Conservation (phyloP, 2,329 filamentous ascomycete species). For the Paraphaeosphaeria sporulosa region DNA sequence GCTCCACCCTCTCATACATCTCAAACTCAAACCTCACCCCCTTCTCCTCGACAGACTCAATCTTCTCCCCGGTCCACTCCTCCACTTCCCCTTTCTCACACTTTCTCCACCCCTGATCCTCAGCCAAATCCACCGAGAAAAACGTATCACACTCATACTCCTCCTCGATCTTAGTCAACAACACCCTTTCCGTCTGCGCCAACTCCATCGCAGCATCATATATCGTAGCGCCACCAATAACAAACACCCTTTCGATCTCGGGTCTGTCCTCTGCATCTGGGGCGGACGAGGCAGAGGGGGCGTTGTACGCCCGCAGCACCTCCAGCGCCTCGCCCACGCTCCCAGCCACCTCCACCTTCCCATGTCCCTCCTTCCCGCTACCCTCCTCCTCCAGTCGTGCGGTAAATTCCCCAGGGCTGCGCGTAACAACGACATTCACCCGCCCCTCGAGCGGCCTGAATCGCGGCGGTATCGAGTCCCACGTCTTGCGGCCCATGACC, state of each 20-base stretch:
- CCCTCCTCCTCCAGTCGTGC: slow-evolving; percentile 9
- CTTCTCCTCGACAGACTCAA: slow-evolving; percentile 67
- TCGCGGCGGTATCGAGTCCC: slow-evolving; percentile 82
- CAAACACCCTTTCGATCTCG: slow-evolving; percentile 63
- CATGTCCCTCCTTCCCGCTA: slow-evolving; percentile 36
- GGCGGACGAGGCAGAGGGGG: too few relatives aligned
- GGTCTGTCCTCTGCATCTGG: neutral
- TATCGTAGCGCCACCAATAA: slow-evolving; percentile 90
- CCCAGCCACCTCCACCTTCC: slow-evolving; percentile 60
- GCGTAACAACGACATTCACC: slow-evolving; percentile 82
- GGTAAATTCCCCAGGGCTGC: slow-evolving; percentile 42
- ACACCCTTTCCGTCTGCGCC: slow-evolving; percentile 65
- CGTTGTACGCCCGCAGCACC: slow-evolving; percentile 10
- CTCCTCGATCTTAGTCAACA: slow-evolving; percentile 72
- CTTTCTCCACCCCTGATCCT: slow-evolving; percentile 62
- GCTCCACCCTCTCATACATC: slow-evolving; percentile 64
- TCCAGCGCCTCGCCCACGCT: slow-evolving; percentile 54
- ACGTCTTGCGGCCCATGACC: slow-evolving; percentile 98
- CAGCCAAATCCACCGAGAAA: slow-evolving; percentile 68
- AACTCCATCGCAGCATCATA: slow-evolving; percentile 75
- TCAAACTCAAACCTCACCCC: slow-evolving; percentile 74
- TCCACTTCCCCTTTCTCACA: slow-evolving; percentile 62
- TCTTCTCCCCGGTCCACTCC: slow-evolving; percentile 71
- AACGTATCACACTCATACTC: slow-evolving; percentile 81
- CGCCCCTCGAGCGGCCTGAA: slow-evolving; percentile 83